Base-by-base conservation (phyloP, 345 rosid species). In the Schrenkiella parvula region DNA sequence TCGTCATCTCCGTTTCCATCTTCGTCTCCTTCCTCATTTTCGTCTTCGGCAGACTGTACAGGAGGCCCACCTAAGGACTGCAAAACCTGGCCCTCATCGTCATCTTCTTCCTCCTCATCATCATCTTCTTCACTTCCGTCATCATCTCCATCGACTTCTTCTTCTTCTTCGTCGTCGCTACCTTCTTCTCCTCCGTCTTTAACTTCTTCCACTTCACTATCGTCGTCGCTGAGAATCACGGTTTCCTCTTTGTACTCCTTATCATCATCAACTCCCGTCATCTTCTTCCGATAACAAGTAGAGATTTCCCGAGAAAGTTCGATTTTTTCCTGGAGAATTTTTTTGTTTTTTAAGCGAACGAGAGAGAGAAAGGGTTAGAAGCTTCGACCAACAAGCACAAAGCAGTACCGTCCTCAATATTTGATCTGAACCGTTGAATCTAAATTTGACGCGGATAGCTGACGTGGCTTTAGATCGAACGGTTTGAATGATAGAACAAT, bases 351-450 rank as follows among this genome's bases (percentile, higher is more conserved):
- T n/a, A n/a, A n/a, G n/a, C n/a, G n/a, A n/a, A n/a, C n/a, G 80
- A 69, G 68, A 63, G 35, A 72, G 1, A 3, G 44, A 47, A 56
- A 53, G 34, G 70, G 63, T 22, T 57, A 47, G 68, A 78, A 82
- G 80, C 66, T 79, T 83, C 81, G 89, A 80, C 78, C 83, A 61
- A 53, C 29, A 22, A n/a, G 80, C 70, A 73, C 19, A 66, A 65
- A 68, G 73, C 85, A 81, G 86, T 85, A 79, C 71, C 82, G 62
- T 79, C 84, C 84, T 81, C 77, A 71, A 84, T 51, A 79, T 71
- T 51, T 32, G 77, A 90, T 88, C 93, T 59, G 4, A 70, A 52
- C 93, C 96, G 90, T 88, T 50, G 74, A 84, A 77, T 73, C 10
- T 37, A 1, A 50, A 46, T n/a, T 58, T 22, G 57, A 84, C 79